Base-by-base conservation (phyloP, 495 filamentous ascomycete genomes). In the Penicillium pulvis region DNA sequence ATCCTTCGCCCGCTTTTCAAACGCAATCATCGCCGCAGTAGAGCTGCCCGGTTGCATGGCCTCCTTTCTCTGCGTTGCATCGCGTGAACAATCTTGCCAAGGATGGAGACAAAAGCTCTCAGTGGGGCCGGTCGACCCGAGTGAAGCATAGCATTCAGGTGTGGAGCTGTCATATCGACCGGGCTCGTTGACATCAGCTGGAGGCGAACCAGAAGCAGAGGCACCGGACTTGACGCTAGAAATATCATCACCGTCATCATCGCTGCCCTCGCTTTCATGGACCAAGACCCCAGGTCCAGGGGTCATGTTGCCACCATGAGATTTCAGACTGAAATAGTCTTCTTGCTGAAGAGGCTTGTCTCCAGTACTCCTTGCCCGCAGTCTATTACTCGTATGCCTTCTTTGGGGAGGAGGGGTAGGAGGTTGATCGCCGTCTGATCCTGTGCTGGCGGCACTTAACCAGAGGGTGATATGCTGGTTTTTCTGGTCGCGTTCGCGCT, bases 361-460 rank as follows among this genome's bases (percentile, higher is more conserved):
- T 23, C 80, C 79, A 17, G 78, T 72, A 55, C 80, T 83, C 52
- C 74, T 78, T 16, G 80, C 78, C 59, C 80, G 70, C 23, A 69
- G 69, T 55, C 78, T 61, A 35, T 47, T 68, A 35, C 67, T 60
- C 14, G 63, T 41, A 17, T 63, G 55, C 16, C 57, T 56, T 26
- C 57, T 60, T 42, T 62, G 66, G 23, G 64, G 66, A 20, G 68
- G 61, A 35, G 51, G 51, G 19, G 42, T 56, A 24, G 66, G 52
- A 31, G 61, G 36, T n/a, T 70, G 70, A 56, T 72, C 75, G 55
- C 72, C 75, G 10, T 69, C 75, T 20, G 68, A 67, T 28, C 78
- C 77, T 43, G 75, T 79, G 36, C 66, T 75, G 0, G 78, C 75
- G 17, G 59, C 73, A 44, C 69, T 80, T 14, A 78, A 73, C 81